Conservation (phyloP, 805 yeast species). For the Kluyveromyces starmeri region DNA sequence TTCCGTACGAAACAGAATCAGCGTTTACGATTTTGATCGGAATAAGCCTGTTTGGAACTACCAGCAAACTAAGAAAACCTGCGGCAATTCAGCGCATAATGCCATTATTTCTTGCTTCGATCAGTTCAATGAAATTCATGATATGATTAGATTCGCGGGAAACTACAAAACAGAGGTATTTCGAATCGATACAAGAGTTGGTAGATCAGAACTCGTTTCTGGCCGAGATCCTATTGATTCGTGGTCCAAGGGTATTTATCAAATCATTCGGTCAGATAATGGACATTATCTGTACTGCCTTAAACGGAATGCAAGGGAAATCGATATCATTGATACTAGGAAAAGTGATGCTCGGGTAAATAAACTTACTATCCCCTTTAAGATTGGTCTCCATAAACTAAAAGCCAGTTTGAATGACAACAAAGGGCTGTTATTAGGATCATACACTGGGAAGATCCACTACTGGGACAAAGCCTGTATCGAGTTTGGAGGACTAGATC, state of each 20-base stretch:
- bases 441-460: slow-evolving; percentile 13
- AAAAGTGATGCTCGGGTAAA: slow-evolving; percentile 10
- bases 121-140: slow-evolving; percentile 4
- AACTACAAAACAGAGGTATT: slow-evolving; percentile 25
- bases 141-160: slow-evolving; percentile 14
- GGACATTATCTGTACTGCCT: slow-evolving; percentile 30
- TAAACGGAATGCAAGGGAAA: slow-evolving; percentile 23
- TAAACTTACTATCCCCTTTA: slow-evolving; percentile 17
- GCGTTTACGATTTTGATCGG: slow-evolving; percentile 27
- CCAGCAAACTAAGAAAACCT: slow-evolving; percentile 7
- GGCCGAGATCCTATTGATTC: slow-evolving; percentile 6
- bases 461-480: slow-evolving; percentile 20
- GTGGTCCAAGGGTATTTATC: slow-evolving; percentile 29
- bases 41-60: slow-evolving; percentile 17
- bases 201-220: slow-evolving; percentile 1
- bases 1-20: slow-evolving; percentile 18
- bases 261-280: slow-evolving; percentile 30
- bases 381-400: slow-evolving; percentile 17
- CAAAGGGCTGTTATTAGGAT: slow-evolving; percentile 21
- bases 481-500: slow-evolving; percentile 24
- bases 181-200: slow-evolving; percentile 17
- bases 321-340: slow-evolving; percentile 31
- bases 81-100: slow-evolving; percentile 11
- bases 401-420: slow-evolving; percentile 15
- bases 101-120: slow-evolving; percentile 26